Base-by-base conservation (phyloP, 1,139 yeast species). In the Protomyces arabidopsidicola region DNA sequence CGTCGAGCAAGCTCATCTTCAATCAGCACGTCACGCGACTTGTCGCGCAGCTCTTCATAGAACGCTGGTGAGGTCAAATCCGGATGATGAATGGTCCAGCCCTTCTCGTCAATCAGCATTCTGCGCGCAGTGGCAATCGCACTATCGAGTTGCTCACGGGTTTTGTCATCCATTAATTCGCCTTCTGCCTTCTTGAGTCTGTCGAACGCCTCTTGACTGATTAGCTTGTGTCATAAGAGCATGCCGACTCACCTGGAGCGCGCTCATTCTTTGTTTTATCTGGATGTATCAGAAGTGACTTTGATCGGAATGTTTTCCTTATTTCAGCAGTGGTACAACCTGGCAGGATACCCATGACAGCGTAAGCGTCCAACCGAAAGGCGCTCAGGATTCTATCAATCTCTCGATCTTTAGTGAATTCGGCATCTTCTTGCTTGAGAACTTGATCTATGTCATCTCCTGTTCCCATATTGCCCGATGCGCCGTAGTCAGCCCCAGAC, bases 281-380 rank as follows among this genome's bases (percentile, higher is more conserved):
- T 0, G 91, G 91, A 71, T 86, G 91, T 45, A 86, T 83, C 66
- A 84, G 73, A 51, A 85, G 74, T 8, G 89, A 84, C 72, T 84
- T 85, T 72, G 79, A 81, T 45, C 90, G 74, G 71, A 81, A 86
- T 51, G 76, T 70, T 66, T 78, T 81, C 67, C 79, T 81, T 63
- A 84, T 78, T 55, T 75, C 75, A 39, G 70, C 63, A 58, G 72
- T 55, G 64, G 78, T 66, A 66, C 77, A 69, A n/a, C 81, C 79
- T 0, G 87, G 87, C 64, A 79, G 81, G 1, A 85, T 74, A 55
- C 81, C 84, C 34, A 86, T 74, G 1, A 86, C 77, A 1, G 84
- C 78, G 71, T 84, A 84, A 55, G 83, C 78, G 70, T 86, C 89
- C 45, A 79, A 73, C 55, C 73, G 76, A 71, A 81, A 78, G 51